phyloP scores from a whole-genome alignment of 306 rosid species.

The Citrullus colocynthis region DNA sequence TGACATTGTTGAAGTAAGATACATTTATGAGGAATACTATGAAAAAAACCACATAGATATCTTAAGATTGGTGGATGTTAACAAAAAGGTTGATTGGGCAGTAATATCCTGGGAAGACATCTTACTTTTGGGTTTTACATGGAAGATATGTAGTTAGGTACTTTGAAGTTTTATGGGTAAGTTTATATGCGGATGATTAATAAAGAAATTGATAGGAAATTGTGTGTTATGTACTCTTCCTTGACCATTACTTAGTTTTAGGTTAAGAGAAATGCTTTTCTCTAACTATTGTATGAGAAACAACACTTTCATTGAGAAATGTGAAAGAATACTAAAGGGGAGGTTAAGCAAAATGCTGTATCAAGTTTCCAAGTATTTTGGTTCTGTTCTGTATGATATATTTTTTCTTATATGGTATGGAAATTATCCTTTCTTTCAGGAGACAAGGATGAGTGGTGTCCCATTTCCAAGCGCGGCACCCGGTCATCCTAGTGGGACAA shows the following conservation, averaged over 20 bases:
- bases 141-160: not conserved
- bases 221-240: not conserved
- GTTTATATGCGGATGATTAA: not conserved
- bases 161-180: not conserved
- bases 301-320: not conserved
- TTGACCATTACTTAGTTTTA: not conserved
- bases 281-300: not conserved
- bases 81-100: not conserved
- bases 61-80: not conserved
- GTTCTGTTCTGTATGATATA: not conserved
- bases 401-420: not conserved
- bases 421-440: slow-evolving; percentile 34
- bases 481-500: slow-evolving; percentile 33
- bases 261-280: not conserved
- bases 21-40: not conserved
- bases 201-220: not conserved
- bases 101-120: not conserved
- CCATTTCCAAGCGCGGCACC: slow-evolving; percentile 52
- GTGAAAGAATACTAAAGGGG: not conserved
- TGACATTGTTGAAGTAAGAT: not conserved
- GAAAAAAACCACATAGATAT: not conserved
- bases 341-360: not conserved
- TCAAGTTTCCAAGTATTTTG: not conserved
- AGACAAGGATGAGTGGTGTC: slow-evolving; percentile 38
- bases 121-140: not conserved